Conservation (phyloP, 805 yeast genomes). For the Cyberlindnera suaveolens region DNA sequence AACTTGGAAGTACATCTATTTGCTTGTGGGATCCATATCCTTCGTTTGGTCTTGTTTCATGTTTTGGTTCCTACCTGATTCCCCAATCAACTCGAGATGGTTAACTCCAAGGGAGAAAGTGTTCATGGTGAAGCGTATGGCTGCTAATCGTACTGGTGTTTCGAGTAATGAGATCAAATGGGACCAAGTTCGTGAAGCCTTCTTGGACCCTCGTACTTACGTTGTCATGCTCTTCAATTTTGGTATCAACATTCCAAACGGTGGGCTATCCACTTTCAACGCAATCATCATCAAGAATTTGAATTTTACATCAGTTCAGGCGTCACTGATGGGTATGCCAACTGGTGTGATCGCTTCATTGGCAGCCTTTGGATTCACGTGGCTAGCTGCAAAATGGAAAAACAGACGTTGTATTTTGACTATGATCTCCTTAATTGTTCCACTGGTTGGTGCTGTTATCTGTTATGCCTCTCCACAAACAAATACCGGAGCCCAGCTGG, state of each 20-base stretch:
- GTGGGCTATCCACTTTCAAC: constrained; percentile 27
- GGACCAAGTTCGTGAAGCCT: constrained; percentile 38
- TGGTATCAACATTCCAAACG: constrained; percentile 28
- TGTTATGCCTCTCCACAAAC: constrained; percentile 15
- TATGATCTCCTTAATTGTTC: constrained; percentile 22
- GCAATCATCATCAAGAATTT: constrained; percentile 23
- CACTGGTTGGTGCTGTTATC: constrained; percentile 24
- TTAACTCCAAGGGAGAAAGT: constrained; percentile 38
- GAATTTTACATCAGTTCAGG: constrained; percentile 19
- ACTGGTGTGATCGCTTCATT: constrained; percentile 27
- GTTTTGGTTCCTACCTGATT: constrained; percentile 41
- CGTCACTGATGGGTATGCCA: constrained; percentile 24
- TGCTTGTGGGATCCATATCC: constrained; percentile 45
- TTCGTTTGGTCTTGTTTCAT: constrained; percentile 28
- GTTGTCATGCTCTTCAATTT: constrained; percentile 25
- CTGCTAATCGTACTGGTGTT: constrained; percentile 39
- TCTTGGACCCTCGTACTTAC: constrained; percentile 35
- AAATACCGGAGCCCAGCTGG: constrained; percentile 25
- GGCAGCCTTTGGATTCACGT: constrained; percentile 27
- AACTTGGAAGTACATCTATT: constrained; percentile 46
- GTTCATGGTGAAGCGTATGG: constrained; percentile 34
- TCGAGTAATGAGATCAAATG: constrained; percentile 33
- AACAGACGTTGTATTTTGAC: constrained; percentile 25
- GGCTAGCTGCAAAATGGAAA: constrained; percentile 26
- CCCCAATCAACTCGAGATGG: constrained; percentile 44